These are phyloP conservation scores for Verticillium nubilum DNA, from an alignment of 2,329 filamentous ascomycete species.

Conservation along the genomic window DNA sequence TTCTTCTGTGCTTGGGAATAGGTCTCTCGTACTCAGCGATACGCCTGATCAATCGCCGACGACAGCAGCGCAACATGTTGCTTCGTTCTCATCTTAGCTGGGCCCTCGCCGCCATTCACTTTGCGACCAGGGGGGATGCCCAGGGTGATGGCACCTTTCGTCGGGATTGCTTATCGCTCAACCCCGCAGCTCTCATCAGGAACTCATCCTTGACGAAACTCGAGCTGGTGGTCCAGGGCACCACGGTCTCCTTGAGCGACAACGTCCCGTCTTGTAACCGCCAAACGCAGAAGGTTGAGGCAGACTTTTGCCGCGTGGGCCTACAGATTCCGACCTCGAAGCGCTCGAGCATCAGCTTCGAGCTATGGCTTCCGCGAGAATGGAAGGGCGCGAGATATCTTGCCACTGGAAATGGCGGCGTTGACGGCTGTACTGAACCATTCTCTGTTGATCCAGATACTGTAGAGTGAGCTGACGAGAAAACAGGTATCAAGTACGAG, in stretches of 20 bases:
- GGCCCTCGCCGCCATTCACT: background rate
- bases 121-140: background rate
- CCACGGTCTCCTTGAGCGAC: background rate
- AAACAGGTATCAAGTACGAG: constrained; percentile 34
- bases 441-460: background rate
- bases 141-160: background rate
- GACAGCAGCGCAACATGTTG: background rate
- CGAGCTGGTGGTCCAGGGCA: background rate
- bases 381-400: constrained; percentile 39
- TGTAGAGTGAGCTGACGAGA: background rate
- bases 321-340: background rate
- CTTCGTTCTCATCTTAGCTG: background rate
- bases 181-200: background rate
- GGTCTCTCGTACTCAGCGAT: no score
- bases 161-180: constrained; percentile 3
- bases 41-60: no score
- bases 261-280: background rate
- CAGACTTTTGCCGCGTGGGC: background rate
- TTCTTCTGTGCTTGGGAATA: no score
- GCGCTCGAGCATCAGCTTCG: constrained; percentile 29
- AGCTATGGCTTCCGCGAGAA: constrained; percentile 39
- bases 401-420: constrained; percentile 41
- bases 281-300: background rate
- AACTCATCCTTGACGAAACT: background rate
- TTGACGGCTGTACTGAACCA: constrained; percentile 33